These are phyloP conservation scores for Cryptosporidium canis DNA, from an alignment of 169 alveolate species.

Conservation along the genomic window DNA sequence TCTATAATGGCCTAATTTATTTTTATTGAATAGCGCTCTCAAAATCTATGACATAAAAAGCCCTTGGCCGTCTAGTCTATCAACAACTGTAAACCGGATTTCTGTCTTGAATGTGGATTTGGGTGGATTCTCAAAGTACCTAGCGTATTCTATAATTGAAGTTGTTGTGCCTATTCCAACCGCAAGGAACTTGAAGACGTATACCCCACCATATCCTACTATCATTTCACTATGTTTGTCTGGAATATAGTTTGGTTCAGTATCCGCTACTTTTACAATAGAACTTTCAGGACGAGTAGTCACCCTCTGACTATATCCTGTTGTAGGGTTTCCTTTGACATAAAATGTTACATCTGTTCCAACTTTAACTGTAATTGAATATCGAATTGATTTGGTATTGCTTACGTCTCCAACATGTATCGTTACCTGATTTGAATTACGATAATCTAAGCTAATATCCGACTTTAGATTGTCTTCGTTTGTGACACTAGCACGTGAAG, in stretches of 20 bases:
- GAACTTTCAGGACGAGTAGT: not conserved
- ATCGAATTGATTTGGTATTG: not conserved
- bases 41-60: too few species aligned
- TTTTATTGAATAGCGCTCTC: too few species aligned
- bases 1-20: too few species aligned
- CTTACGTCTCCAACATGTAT: not conserved
- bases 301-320: constrained; percentile 39
- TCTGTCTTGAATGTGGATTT: not conserved
- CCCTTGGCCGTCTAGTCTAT: not conserved
- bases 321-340: constrained; percentile 50
- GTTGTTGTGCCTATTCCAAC: not conserved
- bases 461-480: not conserved
- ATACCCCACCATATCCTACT: constrained; percentile 30
- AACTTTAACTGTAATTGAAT: not conserved
- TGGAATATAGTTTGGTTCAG: constrained; percentile 10
- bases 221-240: not conserved
- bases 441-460: not conserved
- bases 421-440: not conserved
- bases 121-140: constrained; percentile 22
- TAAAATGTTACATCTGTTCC: not conserved
- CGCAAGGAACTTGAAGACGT: constrained; percentile 2
- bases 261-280: not conserved
- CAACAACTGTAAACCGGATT: not conserved
- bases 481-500: not conserved
- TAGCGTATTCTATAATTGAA: constrained; percentile 28